Evolutionary conservation across 1,284 basidiomycete genomes (phyloP).

Genomic region (Fistulinella cinereoalba): DNA sequence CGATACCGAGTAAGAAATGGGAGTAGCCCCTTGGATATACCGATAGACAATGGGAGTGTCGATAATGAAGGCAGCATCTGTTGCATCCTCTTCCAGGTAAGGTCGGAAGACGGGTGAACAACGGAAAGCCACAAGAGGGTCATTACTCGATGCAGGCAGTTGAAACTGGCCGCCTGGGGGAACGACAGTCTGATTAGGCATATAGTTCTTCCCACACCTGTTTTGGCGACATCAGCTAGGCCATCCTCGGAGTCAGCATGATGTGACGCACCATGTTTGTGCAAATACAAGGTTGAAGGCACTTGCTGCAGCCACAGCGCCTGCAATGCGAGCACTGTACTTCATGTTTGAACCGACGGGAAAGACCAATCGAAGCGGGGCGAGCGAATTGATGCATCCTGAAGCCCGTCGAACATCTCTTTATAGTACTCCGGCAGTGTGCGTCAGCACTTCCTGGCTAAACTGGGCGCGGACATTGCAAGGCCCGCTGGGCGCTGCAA

Average conservation of each 20-base stretch:
- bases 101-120: slow-evolving; percentile 68
- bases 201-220: slow-evolving; percentile 71
- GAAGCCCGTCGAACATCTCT: background rate
- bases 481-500: too few relatives aligned
- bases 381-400: background rate
- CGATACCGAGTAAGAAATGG: slow-evolving; percentile 41
- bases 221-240: background rate
- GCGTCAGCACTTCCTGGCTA: too few relatives aligned
- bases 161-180: slow-evolving; percentile 62
- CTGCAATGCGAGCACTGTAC: background rate
- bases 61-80: slow-evolving; percentile 46
- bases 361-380: background rate
- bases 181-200: slow-evolving; percentile 47
- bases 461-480: too few relatives aligned
- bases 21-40: slow-evolving; percentile 45
- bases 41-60: slow-evolving; percentile 56
- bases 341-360: slow-evolving; percentile 13
- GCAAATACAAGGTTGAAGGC: slow-evolving; percentile 10
- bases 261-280: slow-evolving; percentile 25
- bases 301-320: slow-evolving; percentile 2
- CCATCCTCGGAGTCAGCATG: background rate
- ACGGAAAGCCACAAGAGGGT: slow-evolving; percentile 62
- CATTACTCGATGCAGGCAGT: slow-evolving; percentile 43
- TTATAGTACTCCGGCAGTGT: background rate
- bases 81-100: slow-evolving; percentile 56